These are phyloP conservation scores for Boletus rubescentipes DNA, from an alignment of 768 basidiomycete genomes.

Conservation along the genomic window DNA sequence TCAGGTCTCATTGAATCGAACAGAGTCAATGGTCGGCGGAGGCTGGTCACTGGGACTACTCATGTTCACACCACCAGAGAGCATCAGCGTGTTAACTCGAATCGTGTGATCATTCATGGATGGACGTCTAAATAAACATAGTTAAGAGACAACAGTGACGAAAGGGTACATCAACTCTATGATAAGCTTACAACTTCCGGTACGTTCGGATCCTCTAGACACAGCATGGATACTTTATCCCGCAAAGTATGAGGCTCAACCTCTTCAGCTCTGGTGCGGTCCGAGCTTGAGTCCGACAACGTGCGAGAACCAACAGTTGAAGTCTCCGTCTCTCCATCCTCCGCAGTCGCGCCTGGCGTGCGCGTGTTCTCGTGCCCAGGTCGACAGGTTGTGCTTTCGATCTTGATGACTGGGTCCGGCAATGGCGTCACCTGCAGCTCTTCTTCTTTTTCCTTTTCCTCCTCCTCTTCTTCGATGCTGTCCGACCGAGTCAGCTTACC, in stretches of 20 bases:
- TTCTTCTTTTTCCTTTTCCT: conserved; percentile 21
- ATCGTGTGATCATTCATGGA: conserved; percentile 2
- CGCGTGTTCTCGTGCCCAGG: conserved; percentile 3
- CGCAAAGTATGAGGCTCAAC: conserved; percentile 24
- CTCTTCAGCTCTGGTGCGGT: conserved; percentile 27
- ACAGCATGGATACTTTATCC: conserved; percentile 26
- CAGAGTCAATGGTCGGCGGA: not conserved
- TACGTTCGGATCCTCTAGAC: conserved; percentile 27
- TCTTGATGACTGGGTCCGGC: not conserved
- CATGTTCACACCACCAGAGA: not conserved
- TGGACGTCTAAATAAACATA: conserved; percentile 27
- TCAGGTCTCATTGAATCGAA: not conserved
- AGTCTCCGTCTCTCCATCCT: conserved; percentile 24
- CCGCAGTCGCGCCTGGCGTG: conserved; percentile 2
- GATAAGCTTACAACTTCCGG: conserved; percentile 14
- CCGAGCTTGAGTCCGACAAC: conserved; percentile 29
- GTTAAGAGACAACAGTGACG: conserved; percentile 14
- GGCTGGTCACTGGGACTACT: not conserved
- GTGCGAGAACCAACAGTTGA: conserved; percentile 25
- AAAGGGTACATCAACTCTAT: not conserved
- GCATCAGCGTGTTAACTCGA: not conserved
- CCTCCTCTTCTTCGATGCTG: conserved; percentile 33
- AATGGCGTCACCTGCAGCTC: conserved; percentile 1
- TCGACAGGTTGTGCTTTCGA: not conserved
- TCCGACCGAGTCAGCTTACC: conserved; percentile 30